phyloP scores from a whole-genome alignment of 495 filamentous ascomycete genomes.

The Margaritispora aquatica region DNA sequence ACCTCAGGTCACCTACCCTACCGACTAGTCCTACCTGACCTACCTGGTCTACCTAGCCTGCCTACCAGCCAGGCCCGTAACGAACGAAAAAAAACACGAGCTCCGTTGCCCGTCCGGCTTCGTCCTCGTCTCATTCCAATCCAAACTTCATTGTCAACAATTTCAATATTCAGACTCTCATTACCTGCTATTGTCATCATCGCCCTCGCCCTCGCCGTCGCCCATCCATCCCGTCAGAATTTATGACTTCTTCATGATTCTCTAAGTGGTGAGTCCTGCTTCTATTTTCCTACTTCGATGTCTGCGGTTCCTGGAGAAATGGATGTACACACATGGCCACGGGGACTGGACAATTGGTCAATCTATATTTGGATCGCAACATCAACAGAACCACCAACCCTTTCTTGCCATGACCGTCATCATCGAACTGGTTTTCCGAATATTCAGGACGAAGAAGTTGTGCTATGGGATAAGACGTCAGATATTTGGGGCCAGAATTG shows the following conservation, averaged over 20 bases:
- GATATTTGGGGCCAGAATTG: not conserved
- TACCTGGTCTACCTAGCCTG: not conserved
- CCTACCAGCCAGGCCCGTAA: too few relatives aligned
- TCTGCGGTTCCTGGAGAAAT: too few relatives aligned
- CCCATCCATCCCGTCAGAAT: too few relatives aligned
- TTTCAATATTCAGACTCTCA: not conserved
- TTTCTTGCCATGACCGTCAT: not conserved
- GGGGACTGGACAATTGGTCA: not conserved
- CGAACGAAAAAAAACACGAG: slow-evolving; percentile 7
- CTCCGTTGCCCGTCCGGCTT: not conserved
- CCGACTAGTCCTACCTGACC: too few relatives aligned
- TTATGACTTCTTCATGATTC: not conserved
- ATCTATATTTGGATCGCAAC: slow-evolving; percentile 19
- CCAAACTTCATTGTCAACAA: not conserved
- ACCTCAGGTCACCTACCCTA: too few relatives aligned
- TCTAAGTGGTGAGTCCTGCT: slow-evolving; percentile 12
- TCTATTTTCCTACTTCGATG: not conserved
- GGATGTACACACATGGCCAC: too few relatives aligned
- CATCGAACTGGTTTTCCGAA: not conserved
- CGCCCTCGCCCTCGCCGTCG: not conserved
- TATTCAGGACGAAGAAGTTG: not conserved
- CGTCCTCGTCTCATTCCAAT: not conserved
- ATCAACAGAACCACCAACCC: not conserved
- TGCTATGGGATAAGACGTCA: not conserved
- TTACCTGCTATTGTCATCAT: slow-evolving; percentile 1